Evolutionary conservation across 306 rosid species (phyloP).

Genomic region (Sindora glabra): DNA sequence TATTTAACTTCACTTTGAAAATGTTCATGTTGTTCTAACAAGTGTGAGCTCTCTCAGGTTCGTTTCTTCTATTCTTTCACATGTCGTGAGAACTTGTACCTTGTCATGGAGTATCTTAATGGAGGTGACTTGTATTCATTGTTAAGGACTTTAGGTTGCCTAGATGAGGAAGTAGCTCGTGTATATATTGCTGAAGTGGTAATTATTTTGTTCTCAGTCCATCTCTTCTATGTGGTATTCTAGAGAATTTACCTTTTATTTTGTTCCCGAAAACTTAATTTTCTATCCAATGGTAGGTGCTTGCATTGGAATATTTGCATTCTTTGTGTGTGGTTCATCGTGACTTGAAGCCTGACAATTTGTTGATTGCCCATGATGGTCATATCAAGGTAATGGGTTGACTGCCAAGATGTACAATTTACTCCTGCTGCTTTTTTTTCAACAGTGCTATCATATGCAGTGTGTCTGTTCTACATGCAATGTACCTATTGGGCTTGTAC

Average conservation of each 20-base stretch:
- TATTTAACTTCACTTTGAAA: conserved; percentile 13
- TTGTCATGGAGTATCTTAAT: conserved; percentile 97
- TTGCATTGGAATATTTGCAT: conserved; percentile 95
- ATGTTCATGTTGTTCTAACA: conserved; percentile 18
- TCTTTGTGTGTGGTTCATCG: conserved; percentile 90
- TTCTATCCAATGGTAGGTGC: conserved; percentile 50
- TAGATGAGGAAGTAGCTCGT: conserved; percentile 90
- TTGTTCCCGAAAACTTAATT: background rate
- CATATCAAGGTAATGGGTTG: conserved; percentile 98
- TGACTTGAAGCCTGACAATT: conserved; percentile 96
- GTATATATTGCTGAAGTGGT: conserved; percentile 99
- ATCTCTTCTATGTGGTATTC: background rate
- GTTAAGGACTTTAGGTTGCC: conserved; percentile 93
- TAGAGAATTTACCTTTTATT: conserved; percentile 2
- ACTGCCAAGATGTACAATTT: no score
- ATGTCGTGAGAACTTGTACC: conserved; percentile 89
- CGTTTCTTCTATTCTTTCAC: conserved; percentile 99
- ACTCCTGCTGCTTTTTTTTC: no score
- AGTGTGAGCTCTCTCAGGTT: conserved; percentile 51
- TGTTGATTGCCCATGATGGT: conserved; percentile 95
- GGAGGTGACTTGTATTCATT: conserved; percentile 97
- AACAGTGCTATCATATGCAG: background rate
- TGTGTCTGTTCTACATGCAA: background rate
- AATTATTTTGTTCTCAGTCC: conserved; percentile 14
- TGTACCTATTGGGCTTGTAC: background rate